phyloP scores from a whole-genome alignment of 495 filamentous ascomycete species.

The Hypoxylon perforatum region DNA sequence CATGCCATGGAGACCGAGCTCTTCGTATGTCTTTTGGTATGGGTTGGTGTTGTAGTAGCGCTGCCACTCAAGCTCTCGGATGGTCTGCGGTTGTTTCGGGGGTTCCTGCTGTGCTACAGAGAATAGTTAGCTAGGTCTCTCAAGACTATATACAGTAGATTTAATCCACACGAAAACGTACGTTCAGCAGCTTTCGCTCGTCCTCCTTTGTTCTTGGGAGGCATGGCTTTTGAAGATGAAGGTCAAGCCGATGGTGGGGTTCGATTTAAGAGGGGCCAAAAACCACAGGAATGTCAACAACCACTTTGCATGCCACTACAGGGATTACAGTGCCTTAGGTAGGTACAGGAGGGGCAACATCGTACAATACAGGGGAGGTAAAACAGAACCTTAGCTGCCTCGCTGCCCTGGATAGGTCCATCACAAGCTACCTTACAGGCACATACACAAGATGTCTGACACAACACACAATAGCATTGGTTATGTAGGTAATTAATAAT shows the following conservation, averaged over 20 bases:
- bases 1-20: constrained; percentile 49
- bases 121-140: constrained; percentile 16
- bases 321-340: constrained; percentile 5
- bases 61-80: constrained; percentile 49
- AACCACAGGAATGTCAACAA: constrained; percentile 13
- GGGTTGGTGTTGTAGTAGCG: constrained; percentile 53
- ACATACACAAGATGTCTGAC: no score
- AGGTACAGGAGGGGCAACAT: no score
- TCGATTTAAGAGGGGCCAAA: constrained; percentile 12
- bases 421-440: no score
- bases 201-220: constrained; percentile 46
- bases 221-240: constrained; percentile 25
- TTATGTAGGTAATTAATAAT: not conserved
- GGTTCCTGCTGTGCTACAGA: constrained; percentile 34
- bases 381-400: no score
- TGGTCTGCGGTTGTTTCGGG: constrained; percentile 43
- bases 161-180: constrained; percentile 21
- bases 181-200: constrained; percentile 43
- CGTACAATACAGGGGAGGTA: no score
- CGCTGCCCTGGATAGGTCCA: no score
- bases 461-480: not conserved
- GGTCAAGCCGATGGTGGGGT: constrained; percentile 38
- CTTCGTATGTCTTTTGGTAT: constrained; percentile 46
- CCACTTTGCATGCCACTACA: constrained; percentile 11
- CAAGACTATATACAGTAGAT: not conserved